A percentile compares a stretch with the other conserved stretches of the same genome.
These are phyloP conservation scores for Candida cerambycidarum DNA, from an alignment of 805 yeast genomes.

Conservation along the genomic window DNA sequence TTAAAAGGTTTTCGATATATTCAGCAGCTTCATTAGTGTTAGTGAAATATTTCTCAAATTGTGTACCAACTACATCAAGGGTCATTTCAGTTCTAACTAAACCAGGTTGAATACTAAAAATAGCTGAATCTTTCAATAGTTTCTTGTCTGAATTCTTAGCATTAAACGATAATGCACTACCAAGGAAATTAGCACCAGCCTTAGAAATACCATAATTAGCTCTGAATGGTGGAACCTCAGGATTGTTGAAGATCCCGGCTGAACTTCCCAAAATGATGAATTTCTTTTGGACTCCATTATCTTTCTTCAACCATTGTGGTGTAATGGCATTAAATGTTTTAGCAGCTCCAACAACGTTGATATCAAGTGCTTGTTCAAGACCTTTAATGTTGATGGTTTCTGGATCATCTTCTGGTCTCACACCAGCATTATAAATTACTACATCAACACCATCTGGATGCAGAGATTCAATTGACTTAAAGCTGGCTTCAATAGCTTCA, in stretches of 20 bases:
- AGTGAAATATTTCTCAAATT: not conserved
- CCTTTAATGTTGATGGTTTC: not conserved
- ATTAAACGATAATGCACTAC: not conserved
- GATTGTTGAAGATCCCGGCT: too few relatives aligned
- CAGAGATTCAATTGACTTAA: too few relatives aligned
- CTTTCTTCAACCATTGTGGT: constrained; percentile 8
- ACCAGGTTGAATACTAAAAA: constrained; percentile 5
- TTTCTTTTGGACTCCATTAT: constrained; percentile 8
- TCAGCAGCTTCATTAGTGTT: not conserved
- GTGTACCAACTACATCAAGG: not conserved
- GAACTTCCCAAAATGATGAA: constrained; percentile 15
- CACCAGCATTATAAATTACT: constrained; percentile 35
- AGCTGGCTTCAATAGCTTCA: constrained; percentile 8
- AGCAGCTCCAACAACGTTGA: constrained; percentile 7
- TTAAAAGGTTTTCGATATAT: not conserved
- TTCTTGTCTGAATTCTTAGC: not conserved
- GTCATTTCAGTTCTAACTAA: constrained; percentile 8
- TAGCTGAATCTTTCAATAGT: not conserved
- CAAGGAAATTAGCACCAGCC: constrained; percentile 30
- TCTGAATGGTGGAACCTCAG: too few relatives aligned
- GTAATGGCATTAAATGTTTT: constrained; percentile 4
- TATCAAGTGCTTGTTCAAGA: not conserved
- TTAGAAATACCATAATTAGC: constrained; percentile 36
- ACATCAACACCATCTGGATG: constrained; percentile 38
- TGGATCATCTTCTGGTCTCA: not conserved